Evolutionary conservation across 2,329 filamentous ascomycete genomes (phyloP), one percentile per base, ranked within the genome.

Genomic region (Aspergillus carbonarius): DNA sequence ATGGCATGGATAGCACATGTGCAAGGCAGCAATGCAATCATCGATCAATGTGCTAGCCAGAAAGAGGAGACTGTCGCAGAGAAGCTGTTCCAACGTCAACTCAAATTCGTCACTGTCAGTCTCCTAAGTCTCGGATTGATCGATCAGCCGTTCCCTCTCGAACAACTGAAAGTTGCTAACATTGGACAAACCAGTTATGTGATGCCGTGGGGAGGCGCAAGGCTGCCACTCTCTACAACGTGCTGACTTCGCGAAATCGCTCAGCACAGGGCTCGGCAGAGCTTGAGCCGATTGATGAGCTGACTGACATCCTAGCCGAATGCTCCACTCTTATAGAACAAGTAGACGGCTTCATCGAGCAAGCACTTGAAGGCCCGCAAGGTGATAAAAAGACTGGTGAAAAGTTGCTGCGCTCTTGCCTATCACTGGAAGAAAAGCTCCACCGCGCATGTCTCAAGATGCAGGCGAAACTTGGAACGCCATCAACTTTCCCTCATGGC

Each of bases 1-100:
- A 56, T 52, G 27, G 65, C 60, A 27, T 68, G 66, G 61, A 60
- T 66, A 35, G 62, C 63, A 6, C 63, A 68, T 60, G 60, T 68
- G 4, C 63, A 66, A 48, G 63, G 65, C 32, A 61, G 63, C 42
- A 65, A 60, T 54, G 63, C 65, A 32, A 58, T 62, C n/a, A 53
- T 61, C 7, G 49, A 34, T 15, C 61, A 64, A 37, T 57, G 59
- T 39, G 25, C 44, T 17, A 30, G 42, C 18, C 55, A 35, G 17
- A 55, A 53, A 18, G 42, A 61, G 15, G 46, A 52, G 15, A 55
- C 48, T 25, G 20, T 54, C 51, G 48, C 52, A 3, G 65, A 65
- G 35, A 61, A 61, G 37, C 42, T 61, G 15, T 65, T 64, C 44
- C 60, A 56, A 39, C 63, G 64, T 25, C 64, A 68, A 47, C 48